Base-by-base conservation (phyloP, 495 filamentous ascomycete genomes). In the Gamarada debralockiae region DNA sequence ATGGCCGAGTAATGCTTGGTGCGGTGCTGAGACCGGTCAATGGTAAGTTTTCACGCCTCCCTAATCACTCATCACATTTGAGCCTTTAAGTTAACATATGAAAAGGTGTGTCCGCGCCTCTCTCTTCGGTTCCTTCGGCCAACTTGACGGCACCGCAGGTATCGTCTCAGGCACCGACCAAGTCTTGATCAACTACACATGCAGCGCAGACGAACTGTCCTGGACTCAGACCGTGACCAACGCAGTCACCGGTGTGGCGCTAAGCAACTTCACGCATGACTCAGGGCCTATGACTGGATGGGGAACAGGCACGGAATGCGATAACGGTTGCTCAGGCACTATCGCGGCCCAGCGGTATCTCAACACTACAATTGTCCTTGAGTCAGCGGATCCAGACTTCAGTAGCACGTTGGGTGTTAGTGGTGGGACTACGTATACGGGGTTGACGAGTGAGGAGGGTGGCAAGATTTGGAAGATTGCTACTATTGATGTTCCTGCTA, bases 31-130 rank as follows among this genome's bases (percentile, higher is more conserved):
- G 65, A 67, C n/a, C 52, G 39, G 4, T 51, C 56, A 8, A 64
- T 66, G 69, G 37, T 50, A 36, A 48, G 25, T n/a, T n/a, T n/a
- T n/a, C n/a, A n/a, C n/a, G n/a, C n/a, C n/a, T n/a, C n/a, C n/a
- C n/a, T n/a, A n/a, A n/a, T n/a, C n/a, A n/a, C n/a, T n/a, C n/a
- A n/a, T n/a, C n/a, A n/a, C n/a, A n/a, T n/a, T n/a, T n/a, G n/a
- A n/a, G n/a, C n/a, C n/a, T n/a, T n/a, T n/a, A n/a, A n/a, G n/a
- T n/a, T n/a, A n/a, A n/a, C n/a, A n/a, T n/a, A n/a, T n/a, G n/a
- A n/a, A n/a, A n/a, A 48, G 31, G 69, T 71, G 70, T 52, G 68
- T 73, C 7, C 69, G 70, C 29, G 67, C 67, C 31, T 65, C 63
- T 57, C 25, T 71, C 14, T 71, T 73, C 40, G 70, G 67, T 14